These are phyloP conservation scores for Cladosporium oxysporum DNA, from an alignment of 2,329 filamentous ascomycete genomes.

Conservation along the genomic window DNA sequence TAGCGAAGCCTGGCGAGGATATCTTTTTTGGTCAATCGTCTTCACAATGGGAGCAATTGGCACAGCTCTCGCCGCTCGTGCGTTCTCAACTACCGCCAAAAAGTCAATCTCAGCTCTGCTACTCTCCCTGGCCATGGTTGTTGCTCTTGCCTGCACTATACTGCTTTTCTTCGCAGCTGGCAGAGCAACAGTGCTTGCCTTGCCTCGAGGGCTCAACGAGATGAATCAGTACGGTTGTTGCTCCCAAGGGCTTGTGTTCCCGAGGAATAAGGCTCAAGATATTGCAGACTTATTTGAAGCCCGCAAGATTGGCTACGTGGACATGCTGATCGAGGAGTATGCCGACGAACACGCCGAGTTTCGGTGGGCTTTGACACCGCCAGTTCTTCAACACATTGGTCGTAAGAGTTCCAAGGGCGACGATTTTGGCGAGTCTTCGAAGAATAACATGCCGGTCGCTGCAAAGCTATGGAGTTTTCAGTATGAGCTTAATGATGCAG, in stretches of 20 bases:
- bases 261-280: conserved; percentile 33
- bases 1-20: conserved; percentile 43
- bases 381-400: conserved; percentile 49
- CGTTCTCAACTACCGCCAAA: neutral
- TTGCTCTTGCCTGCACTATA: conserved; percentile 29
- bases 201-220: conserved; percentile 40
- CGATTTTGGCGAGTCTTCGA: conserved; percentile 26
- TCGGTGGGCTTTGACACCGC: conserved; percentile 47
- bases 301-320: conserved; percentile 39
- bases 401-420: conserved; percentile 42
- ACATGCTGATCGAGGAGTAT: conserved; percentile 45
- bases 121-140: conserved; percentile 18
- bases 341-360: conserved; percentile 42
- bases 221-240: conserved; percentile 49
- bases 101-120: neutral
- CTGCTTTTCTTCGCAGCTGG: conserved; percentile 46
- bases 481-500: conserved; percentile 39
- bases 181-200: conserved; percentile 41
- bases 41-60: too few species aligned
- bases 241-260: conserved; percentile 48
- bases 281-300: conserved; percentile 37
- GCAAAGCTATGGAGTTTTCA: conserved; percentile 45
- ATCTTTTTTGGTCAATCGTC: conserved; percentile 39
- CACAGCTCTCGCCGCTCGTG: too few species aligned
- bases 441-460: conserved; percentile 35